Percentiles rank a stretch among this genome's conserved stretches.
These are phyloP conservation scores for Penicillium manginii DNA, from an alignment of 495 filamentous ascomycete genomes.

Conservation along the genomic window DNA sequence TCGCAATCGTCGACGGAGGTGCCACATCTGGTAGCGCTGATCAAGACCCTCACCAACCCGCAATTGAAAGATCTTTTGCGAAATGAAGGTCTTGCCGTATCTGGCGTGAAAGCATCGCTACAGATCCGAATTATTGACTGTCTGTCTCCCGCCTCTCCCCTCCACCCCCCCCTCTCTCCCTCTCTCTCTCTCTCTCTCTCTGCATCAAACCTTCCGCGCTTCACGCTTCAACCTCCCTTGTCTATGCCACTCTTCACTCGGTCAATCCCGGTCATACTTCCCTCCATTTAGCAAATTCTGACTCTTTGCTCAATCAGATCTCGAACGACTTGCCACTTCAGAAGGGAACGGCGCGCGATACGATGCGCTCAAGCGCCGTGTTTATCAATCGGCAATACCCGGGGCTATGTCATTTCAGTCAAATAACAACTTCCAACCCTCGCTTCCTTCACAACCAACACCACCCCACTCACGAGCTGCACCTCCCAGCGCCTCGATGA, in stretches of 20 bases:
- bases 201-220: background rate
- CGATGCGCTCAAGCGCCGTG: conserved; percentile 36
- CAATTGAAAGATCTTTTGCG: conserved; percentile 75
- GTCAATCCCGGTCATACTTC: background rate
- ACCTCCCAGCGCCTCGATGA: conserved; percentile 31
- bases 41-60: conserved; percentile 68
- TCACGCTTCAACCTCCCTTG: background rate
- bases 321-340: conserved; percentile 40
- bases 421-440: conserved; percentile 31
- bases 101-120: conserved; percentile 79
- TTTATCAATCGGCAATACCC: conserved; percentile 39
- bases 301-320: conserved; percentile 28
- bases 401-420: conserved; percentile 27
- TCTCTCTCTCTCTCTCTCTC: conserved; percentile 3
- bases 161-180: conserved; percentile 3
- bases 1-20: conserved; percentile 42
- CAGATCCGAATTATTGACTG: conserved; percentile 75
- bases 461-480: conserved; percentile 35
- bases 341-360: conserved; percentile 37
- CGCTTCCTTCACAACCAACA: conserved; percentile 13
- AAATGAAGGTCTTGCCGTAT: conserved; percentile 67
- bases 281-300: conserved; percentile 3
- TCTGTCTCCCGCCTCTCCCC: conserved; percentile 52
- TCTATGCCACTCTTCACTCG: background rate
- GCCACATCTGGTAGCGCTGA: conserved; percentile 43